A percentile compares a stretch with the other conserved stretches of the same genome.
Conservation (phyloP, 345 rosid species). For the Salix arbutifolia region DNA sequence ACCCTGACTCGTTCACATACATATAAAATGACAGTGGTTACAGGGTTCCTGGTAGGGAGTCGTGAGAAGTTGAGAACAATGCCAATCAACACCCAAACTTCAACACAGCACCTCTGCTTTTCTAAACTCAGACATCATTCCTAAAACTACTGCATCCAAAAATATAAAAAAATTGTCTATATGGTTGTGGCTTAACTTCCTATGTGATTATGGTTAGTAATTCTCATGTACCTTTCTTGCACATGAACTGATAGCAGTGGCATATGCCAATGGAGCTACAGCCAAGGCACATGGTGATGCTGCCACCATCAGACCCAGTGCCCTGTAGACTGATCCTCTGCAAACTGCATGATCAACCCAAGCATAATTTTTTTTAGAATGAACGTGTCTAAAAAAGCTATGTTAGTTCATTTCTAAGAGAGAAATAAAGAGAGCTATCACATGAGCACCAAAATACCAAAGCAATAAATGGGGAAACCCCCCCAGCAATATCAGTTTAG, state of each 20-base stretch:
- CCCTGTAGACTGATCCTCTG: constrained; percentile 94
- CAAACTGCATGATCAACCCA: constrained; percentile 47
- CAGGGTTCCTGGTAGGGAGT: neutral
- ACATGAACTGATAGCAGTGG: constrained; percentile 91
- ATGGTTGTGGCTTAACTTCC: neutral
- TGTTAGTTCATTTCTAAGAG: neutral
- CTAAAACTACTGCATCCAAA: neutral
- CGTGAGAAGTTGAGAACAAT: neutral
- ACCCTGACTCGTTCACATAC: neutral
- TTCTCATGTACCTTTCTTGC: constrained; percentile 67
- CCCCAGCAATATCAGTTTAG: neutral
- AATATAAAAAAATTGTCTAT: neutral
- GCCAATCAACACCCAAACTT: neutral
- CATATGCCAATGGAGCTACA: constrained; percentile 98
- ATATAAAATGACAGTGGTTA: neutral
- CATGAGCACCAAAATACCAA: constrained; percentile 5
- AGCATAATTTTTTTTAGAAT: constrained; percentile 9
- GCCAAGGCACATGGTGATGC: constrained; percentile 98
- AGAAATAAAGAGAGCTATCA: neutral
- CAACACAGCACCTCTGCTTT: neutral
- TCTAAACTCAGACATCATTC: neutral
- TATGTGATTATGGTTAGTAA: constrained; percentile 2
- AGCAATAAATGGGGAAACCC: neutral
- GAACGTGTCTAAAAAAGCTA: neutral
- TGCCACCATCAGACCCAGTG: constrained; percentile 93